Conservation (phyloP, 169 alveolate species). For the Fabrea salina region DNA sequence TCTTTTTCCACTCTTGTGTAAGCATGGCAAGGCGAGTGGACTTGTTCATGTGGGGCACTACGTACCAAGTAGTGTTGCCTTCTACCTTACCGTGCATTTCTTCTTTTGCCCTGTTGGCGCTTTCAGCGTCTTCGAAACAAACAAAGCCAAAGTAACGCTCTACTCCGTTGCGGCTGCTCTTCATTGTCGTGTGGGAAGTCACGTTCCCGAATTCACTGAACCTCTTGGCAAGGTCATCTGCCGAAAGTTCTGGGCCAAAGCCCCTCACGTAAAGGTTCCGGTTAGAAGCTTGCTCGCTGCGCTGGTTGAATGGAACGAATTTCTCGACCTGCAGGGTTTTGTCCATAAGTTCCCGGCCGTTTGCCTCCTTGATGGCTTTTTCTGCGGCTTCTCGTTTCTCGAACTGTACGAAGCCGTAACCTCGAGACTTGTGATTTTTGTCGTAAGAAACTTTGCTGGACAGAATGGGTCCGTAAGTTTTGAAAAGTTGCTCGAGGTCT, state of each 20-base stretch:
- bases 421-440: not conserved
- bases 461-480: not conserved
- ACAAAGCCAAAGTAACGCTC: constrained; percentile 12
- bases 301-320: not conserved
- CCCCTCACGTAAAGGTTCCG: constrained; percentile 24
- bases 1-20: not conserved
- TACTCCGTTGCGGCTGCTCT: not conserved
- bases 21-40: not conserved
- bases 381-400: constrained; percentile 20
- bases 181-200: not conserved
- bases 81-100: not conserved
- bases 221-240: not conserved
- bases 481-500: not conserved
- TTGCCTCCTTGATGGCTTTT: not conserved
- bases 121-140: constrained; percentile 8
- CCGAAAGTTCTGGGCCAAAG: not conserved
- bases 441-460: constrained; percentile 16
- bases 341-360: not conserved
- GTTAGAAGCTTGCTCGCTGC: not conserved
- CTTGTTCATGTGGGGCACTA: not conserved
- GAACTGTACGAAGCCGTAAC: constrained; percentile 30
- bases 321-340: not conserved
- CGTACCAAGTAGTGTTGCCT: constrained; percentile 11
- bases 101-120: not conserved
- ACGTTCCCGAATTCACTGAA: constrained; percentile 1